Evolutionary conservation across 129 eudicot genomes (phyloP).

Genomic region (Oenanthe sinensis): DNA sequence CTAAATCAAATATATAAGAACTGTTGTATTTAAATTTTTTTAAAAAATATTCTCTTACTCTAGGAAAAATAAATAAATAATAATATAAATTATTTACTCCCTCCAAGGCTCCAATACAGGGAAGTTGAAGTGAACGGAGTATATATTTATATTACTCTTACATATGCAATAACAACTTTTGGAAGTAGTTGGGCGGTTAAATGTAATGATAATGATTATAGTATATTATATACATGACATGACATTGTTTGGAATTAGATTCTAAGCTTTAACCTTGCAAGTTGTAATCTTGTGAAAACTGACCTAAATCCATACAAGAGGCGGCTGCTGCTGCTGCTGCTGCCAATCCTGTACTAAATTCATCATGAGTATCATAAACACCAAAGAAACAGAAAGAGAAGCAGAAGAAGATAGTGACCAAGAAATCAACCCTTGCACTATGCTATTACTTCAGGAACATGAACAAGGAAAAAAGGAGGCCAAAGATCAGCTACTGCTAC

Average conservation of each 20-base stretch:
- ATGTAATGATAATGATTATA: background rate
- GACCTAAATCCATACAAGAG: background rate
- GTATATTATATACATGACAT: background rate
- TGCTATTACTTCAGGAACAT: constrained; percentile 18
- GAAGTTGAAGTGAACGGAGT: too few relatives aligned
- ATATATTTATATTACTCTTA: background rate
- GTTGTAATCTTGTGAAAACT: background rate
- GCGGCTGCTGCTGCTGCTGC: background rate
- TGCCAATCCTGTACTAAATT: background rate
- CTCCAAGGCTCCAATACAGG: too few relatives aligned
- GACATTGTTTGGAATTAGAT: background rate
- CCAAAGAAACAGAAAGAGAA: background rate
- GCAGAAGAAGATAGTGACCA: constrained; percentile 24
- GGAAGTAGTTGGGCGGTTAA: background rate
- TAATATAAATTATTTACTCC: too few relatives aligned
- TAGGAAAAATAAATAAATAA: too few relatives aligned
- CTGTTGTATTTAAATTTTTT: too few relatives aligned
- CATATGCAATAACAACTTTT: background rate
- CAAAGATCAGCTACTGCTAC: constrained; percentile 16
- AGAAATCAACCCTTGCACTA: constrained; percentile 37
- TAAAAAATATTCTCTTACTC: too few relatives aligned
- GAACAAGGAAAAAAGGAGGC: background rate
- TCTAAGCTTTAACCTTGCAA: background rate
- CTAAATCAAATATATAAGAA: too few relatives aligned
- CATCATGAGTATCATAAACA: background rate